A percentile compares a stretch with the other conserved stretches of the same genome.
phyloP scores from a whole-genome alignment of 345 rosid species.

The Acer campestre region DNA sequence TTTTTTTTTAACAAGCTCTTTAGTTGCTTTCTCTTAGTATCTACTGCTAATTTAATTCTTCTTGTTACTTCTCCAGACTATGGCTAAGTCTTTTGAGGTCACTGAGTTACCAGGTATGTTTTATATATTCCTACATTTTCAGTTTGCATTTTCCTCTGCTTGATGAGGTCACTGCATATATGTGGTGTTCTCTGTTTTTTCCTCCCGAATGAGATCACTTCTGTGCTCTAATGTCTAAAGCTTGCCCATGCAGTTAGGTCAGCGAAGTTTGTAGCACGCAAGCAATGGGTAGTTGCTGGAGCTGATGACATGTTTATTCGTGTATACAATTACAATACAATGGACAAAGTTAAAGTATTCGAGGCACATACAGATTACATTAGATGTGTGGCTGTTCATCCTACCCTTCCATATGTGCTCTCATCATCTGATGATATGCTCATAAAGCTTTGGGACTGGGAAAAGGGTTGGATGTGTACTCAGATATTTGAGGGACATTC shows the following conservation, averaged over 20 bases:
- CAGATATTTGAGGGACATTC: conserved; percentile 81
- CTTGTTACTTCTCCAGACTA: conserved; percentile 48
- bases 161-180: conserved; percentile 1
- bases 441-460: conserved; percentile 93
- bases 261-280: conserved; percentile 88
- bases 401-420: conserved; percentile 67
- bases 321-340: conserved; percentile 76
- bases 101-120: conserved; percentile 88
- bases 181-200: conserved; percentile 15
- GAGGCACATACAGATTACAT: conserved; percentile 89
- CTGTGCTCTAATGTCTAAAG: conserved; percentile 23
- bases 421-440: conserved; percentile 84
- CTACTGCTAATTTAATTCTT: conserved; percentile 23
- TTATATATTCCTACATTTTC: neutral
- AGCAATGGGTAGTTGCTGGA: conserved; percentile 86
- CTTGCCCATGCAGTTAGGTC: conserved; percentile 74
- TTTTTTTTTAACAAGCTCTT: neutral
- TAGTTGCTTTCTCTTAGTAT: neutral
- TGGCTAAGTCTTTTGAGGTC: conserved; percentile 96
- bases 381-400: conserved; percentile 80
- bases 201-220: conserved; percentile 9
- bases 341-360: conserved; percentile 72
- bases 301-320: conserved; percentile 85
- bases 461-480: conserved; percentile 73
- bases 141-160: neutral